Evolutionary conservation across 2,329 filamentous ascomycete species (phyloP), one percentile per base, ranked within the genome.

Genomic region (Venturia oleaginea): DNA sequence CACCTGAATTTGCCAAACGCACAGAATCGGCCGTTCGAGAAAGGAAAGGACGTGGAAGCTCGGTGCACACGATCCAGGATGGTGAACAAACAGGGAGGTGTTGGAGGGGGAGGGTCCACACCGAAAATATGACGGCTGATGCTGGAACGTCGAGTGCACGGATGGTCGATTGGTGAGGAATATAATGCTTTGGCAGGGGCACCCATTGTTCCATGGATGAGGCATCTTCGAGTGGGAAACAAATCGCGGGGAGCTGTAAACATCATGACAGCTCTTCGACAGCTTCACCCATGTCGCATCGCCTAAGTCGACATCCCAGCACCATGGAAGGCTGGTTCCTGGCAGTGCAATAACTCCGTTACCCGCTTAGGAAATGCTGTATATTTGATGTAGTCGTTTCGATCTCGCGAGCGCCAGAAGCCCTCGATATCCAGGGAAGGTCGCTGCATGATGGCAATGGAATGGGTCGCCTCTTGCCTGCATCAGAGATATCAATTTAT

Each of bases 381-480:
- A 59, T 64, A 64, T 55, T 57, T 64, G 62, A 64, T 42, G 51
- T 64, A 32, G 62, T 48, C 48, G 62, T 55, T 64, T 64, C 46
- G 62, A 57, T 32, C 22, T 38, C 19, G 59, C 27, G 40, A 32
- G 37, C 42, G 32, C 19, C 19, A 32, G 40, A 61, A 42, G 34
- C 27, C 34, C 27, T 42, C 27, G 34, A 27, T 17, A 5, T n/a
- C 38, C 34, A 46, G 27, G 42, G 32, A 62, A 32, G 34, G 34
- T 8, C 32, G 61, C 40, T 60, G 59, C 59, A 43, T 60, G 34
- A 24, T 6, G 30, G 30, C 27, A 30, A 57, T 57, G 51, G 61
- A 62, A 32, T 43, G 24, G 27, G 59, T 40, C 59, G 40, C 59
- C 34, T 60, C 34, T 32, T 60, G 59, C 15, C 15, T 60, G 59